Evolutionary conservation across 768 basidiomycete genomes (phyloP), one percentile per base, ranked within the genome.

Genomic region (Daedalea quercina): DNA sequence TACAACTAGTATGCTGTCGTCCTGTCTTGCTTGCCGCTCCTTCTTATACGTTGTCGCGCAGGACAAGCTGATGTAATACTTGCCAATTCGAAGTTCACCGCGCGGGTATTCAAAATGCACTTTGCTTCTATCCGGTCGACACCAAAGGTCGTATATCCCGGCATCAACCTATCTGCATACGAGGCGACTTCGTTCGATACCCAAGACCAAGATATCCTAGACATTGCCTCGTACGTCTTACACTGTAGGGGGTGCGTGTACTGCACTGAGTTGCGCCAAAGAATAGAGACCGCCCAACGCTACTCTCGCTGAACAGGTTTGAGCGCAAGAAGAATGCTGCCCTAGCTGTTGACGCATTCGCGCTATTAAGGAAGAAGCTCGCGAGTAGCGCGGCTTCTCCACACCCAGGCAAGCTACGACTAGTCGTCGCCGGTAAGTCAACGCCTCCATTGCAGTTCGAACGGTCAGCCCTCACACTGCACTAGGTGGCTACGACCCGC

Each of bases 321-420:
- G 96, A 99, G 69, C 81, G 77, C 62, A 98, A 98, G 75, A 99
- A 99, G 71, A 95, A 98, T 59, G 77, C 77, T 0, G 79, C 79
- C 1, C 75, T 99, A 1, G 96, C 94, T 0, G 73, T 98, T 6
- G 70, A 82, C 41, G 73, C 94, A 0, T 97, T 94, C 61, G 82
- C 87, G 1, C 67, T 70, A 12, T 66, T 91, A 34, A 69, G 70
- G 40, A 67, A 66, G 42, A 65, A 58, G 15, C 48, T 67, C 12
- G 51, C 54, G 6, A 15, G 23, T 26, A 44, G 59, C 54, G 23
- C 31, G 9, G 19, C 53, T 54, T 1, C 50, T 65, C 42, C 56
- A 12, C 2, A 9, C 31, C 70, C 46, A 56, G 65, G 9, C 64
- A 47, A 69, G 8, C 63, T 87, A 22, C 81, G 91, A 11, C 80